Evolutionary conservation across 176 grass and related monocot genomes (phyloP), one percentile per base, ranked within the genome.

Genomic region (Hordeum marinum): DNA sequence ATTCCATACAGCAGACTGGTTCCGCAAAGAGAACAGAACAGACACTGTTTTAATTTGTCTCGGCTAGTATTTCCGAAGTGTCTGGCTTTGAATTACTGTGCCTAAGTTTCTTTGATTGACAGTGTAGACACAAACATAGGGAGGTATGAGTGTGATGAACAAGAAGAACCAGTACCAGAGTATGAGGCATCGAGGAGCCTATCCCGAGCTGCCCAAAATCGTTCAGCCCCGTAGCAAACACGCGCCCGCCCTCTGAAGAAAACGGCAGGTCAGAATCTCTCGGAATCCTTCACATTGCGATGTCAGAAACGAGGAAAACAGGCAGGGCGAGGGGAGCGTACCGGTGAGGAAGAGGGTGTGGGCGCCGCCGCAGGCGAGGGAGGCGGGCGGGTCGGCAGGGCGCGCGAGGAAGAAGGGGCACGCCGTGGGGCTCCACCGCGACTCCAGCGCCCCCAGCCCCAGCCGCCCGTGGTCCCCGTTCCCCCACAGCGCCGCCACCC

Each of bases 301-400:
- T 52, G 48, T 18, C 46, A 52, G 48, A 2, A 52, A 52, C 0
- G 15, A 52, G 6, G 48, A 34, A 52, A 68, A 8, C 8, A 18
- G 11, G 69, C 3, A 32, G 17, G 36, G 62, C 29, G 13, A 57
- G 52, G 20, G 52, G 52, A 57, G 9, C 55, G 45, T 89, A 90
- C 95, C 61, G 59, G 95, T 90, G 40, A 98, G 91, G 80, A 98
- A 98, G 80, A 98, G 91, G 46, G 95, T 98, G 84, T 95, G 95
- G 1, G 95, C 95, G 45, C 95, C 95, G 25, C 93, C 93, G 77
- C 95, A 98, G 48, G 91, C 78, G 57, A 98, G 89, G 75, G 89
- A 92, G 23, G 80, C 37, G 1, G 88, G 95, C 26, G 85, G 89
- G 78, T 98, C 93, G 8, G 13, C 83, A 24, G 39, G 21, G 70